A percentile compares a stretch with the other conserved stretches of the same genome.
Conservation (phyloP, 371 early-diverging fungal genomes). For the Zychaea mexicana region DNA sequence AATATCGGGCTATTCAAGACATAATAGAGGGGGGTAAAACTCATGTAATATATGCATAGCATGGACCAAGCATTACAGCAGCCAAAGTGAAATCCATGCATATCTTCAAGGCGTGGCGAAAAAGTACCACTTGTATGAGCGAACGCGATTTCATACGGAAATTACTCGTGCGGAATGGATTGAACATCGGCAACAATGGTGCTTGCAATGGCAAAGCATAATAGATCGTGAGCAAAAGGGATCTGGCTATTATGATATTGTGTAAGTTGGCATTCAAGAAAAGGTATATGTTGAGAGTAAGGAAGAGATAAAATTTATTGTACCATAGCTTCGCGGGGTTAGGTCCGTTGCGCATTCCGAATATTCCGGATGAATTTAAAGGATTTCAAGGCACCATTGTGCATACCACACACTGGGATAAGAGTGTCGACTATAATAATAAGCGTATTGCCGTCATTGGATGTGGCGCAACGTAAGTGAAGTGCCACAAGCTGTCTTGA, state of each 20-base stretch:
- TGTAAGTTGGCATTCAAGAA: conserved; percentile 23
- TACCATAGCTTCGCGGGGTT: conserved; percentile 22
- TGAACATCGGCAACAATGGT: conserved; percentile 44
- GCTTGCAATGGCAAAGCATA: conserved; percentile 18
- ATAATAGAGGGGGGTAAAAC: too few relatives aligned
- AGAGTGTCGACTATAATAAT: conserved; percentile 37
- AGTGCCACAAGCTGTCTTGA: too few relatives aligned
- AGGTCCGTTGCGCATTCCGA: conserved; percentile 47
- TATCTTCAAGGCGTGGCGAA: conserved; percentile 50
- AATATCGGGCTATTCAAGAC: too few relatives aligned
- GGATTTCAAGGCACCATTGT: conserved; percentile 46
- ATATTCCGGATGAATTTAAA: conserved; percentile 50
- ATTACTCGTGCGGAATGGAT: neutral
- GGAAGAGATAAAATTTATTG: neutral
- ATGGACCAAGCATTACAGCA: conserved; percentile 48
- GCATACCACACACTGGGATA: conserved; percentile 56
- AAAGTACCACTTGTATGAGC: conserved; percentile 47
- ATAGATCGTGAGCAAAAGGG: conserved; percentile 8
- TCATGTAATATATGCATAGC: conserved; percentile 30
- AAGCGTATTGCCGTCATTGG: conserved; percentile 58
- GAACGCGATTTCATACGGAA: conserved; percentile 49
- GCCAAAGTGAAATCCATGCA: conserved; percentile 47
- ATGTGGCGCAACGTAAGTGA: conserved; percentile 53
- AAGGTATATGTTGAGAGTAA: neutral
- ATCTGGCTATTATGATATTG: conserved; percentile 25